Base-by-base conservation (phyloP, 1,139 yeast genomes). In the Sugiyamaella japonica region DNA sequence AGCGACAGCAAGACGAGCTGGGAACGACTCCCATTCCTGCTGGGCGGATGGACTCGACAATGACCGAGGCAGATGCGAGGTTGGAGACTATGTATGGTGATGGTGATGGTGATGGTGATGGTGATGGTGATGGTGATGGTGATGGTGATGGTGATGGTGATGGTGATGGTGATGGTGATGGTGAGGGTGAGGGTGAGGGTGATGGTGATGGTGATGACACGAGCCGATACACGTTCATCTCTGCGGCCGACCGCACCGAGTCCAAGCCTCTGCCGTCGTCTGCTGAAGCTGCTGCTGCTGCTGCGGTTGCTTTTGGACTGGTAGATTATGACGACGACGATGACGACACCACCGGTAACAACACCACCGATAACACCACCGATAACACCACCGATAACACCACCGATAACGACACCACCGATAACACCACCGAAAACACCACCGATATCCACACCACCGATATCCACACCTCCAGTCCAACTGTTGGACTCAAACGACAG, bases 91-190 rank as follows among this genome's bases (percentile, higher is more conserved):
- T n/a, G n/a, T n/a, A n/a, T n/a, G 53, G 23, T 15, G 56, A 53
- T n/a, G 52, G 49, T 31, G 52, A 48, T 9, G 55, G n/a, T n/a
- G n/a, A n/a, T n/a, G 53, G 23, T 15, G 56, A 53, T n/a, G 52
- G 49, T 31, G 52, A 48, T 9, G 55, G n/a, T n/a, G n/a, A n/a
- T n/a, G 53, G 23, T 15, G 56, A 53, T n/a, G 52, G 49, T 31
- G 52, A 48, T 9, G 55, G n/a, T n/a, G n/a, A n/a, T n/a, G 53
- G 23, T 15, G 56, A 53, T n/a, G 52, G 49, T 31, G 52, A 48
- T 9, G 55, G n/a, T n/a, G n/a, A n/a, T n/a, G 53, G 23, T 15
- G 56, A 53, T n/a, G 52, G 49, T 31, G 52, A 48, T 9, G 55
- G n/a, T n/a, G n/a, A n/a, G n/a, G n/a, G n/a, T n/a, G n/a, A n/a